Evolutionary conservation across 306 rosid species (phyloP).

Genomic region (Citrullus mucosospermus): DNA sequence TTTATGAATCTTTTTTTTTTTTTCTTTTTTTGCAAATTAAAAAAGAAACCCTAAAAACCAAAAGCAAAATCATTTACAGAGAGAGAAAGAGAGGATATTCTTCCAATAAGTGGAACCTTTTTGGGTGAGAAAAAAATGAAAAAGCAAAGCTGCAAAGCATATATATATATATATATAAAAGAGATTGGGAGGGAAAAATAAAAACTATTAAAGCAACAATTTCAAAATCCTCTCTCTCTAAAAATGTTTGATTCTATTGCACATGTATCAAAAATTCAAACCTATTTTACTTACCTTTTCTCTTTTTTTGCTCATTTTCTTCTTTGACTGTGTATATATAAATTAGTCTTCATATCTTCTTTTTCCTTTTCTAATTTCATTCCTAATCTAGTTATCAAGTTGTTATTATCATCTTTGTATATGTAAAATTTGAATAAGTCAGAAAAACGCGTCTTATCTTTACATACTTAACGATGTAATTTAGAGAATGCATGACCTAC

Average conservation of each 20-base stretch:
- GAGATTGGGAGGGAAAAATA: not conserved
- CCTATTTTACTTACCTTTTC: not conserved
- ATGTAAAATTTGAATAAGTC: no score
- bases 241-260: not conserved
- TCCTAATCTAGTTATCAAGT: no score
- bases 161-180: not conserved
- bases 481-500: no score
- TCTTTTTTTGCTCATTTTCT: not conserved
- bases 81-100: constrained; percentile 21
- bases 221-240: constrained; percentile 12
- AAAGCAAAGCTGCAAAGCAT: constrained; percentile 28
- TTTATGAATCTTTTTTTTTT: not conserved
- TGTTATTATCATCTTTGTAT: no score
- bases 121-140: not conserved
- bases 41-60: not conserved
- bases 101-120: constrained; percentile 46
- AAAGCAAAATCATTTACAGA: not conserved
- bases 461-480: no score
- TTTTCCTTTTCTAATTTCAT: no score
- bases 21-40: not conserved
- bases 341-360: no score
- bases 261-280: not conserved
- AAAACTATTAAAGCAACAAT: not conserved
- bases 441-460: no score
- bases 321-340: not conserved